phyloP scores from a whole-genome alignment of 1,139 yeast species.

The Candida gigantensis region DNA sequence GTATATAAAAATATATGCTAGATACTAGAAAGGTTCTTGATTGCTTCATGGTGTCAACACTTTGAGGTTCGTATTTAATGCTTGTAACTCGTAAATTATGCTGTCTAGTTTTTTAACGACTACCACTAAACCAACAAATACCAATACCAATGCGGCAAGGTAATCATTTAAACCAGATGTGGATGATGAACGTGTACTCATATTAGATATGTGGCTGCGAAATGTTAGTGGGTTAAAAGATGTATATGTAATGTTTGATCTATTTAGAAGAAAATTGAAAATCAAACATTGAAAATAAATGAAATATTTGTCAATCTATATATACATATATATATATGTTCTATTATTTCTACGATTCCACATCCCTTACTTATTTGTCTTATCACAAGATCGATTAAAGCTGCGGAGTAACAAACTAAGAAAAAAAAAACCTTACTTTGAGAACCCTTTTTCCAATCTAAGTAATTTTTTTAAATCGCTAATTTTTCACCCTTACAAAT shows the following conservation, averaged over 20 bases:
- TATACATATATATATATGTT: slow-evolving; percentile 1
- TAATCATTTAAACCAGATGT: slow-evolving; percentile 12
- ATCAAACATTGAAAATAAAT: no score
- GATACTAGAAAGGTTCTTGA: no score
- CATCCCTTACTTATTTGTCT: not conserved
- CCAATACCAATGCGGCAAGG: slow-evolving; percentile 14
- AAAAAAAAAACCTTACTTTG: no score
- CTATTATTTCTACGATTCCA: not conserved
- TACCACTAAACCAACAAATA: slow-evolving; percentile 13
- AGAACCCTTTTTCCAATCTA: slow-evolving; percentile 3
- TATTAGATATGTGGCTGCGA: not conserved
- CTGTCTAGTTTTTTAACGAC: slow-evolving; percentile 15
- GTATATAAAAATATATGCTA: no score
- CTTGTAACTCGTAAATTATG: slow-evolving; percentile 12
- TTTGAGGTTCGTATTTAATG: slow-evolving; percentile 11
- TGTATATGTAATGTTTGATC: no score
- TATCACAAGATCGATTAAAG: slow-evolving; percentile 7
- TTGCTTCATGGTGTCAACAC: slow-evolving; percentile 4
- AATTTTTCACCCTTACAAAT: no score
- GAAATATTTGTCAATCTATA: slow-evolving; percentile 1
- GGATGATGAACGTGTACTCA: slow-evolving; percentile 7
- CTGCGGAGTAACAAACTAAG: no score
- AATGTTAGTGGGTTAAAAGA: no score
- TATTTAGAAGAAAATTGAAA: no score
- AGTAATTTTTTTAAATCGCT: slow-evolving; percentile 5